A percentile compares a stretch with the other conserved stretches of the same genome.
Evolutionary conservation across 805 yeast genomes (phyloP).

Genomic region (Candida silvicultrix): DNA sequence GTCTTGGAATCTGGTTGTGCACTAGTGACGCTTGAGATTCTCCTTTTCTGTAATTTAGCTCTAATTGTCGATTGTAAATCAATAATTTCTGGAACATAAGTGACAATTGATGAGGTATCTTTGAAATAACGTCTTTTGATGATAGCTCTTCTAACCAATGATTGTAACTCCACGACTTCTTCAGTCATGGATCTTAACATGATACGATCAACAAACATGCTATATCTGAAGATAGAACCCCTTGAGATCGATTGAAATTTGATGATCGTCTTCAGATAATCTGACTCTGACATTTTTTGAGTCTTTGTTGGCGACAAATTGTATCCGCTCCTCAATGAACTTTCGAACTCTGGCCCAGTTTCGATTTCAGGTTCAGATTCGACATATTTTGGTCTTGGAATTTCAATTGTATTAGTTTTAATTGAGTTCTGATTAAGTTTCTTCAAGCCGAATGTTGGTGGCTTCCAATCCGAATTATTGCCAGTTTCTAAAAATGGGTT

Average conservation of each 20-base stretch:
- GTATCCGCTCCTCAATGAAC: constrained; percentile 8
- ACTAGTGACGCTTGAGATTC: constrained; percentile 1
- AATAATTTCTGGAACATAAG: constrained; percentile 18
- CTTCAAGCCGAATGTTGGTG: background rate
- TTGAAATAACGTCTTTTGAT: constrained; percentile 18
- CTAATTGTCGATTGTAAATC: constrained; percentile 31
- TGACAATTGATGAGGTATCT: constrained; percentile 21
- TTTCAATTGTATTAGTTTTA: constrained; percentile 1
- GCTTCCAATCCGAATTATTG: background rate
- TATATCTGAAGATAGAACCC: constrained; percentile 63
- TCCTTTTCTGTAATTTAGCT: constrained; percentile 20
- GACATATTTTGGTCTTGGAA: constrained; percentile 2
- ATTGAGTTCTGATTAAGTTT: background rate
- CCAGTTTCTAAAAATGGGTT: constrained; percentile 14
- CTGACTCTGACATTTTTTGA: constrained; percentile 13
- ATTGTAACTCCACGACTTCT: constrained; percentile 42
- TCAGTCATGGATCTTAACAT: constrained; percentile 52
- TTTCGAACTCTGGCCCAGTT: constrained; percentile 1
- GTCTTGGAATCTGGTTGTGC: constrained; percentile 8
- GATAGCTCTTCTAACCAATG: constrained; percentile 45
- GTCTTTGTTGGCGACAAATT: constrained; percentile 17
- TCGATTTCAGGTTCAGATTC: background rate
- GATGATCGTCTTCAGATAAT: constrained; percentile 28
- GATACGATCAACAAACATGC: constrained; percentile 54
- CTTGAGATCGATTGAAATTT: constrained; percentile 63